Evolutionary conservation across 257 asterid genomes (phyloP), one percentile per base, ranked within the genome.

Genomic region (Solanum rostratum): DNA sequence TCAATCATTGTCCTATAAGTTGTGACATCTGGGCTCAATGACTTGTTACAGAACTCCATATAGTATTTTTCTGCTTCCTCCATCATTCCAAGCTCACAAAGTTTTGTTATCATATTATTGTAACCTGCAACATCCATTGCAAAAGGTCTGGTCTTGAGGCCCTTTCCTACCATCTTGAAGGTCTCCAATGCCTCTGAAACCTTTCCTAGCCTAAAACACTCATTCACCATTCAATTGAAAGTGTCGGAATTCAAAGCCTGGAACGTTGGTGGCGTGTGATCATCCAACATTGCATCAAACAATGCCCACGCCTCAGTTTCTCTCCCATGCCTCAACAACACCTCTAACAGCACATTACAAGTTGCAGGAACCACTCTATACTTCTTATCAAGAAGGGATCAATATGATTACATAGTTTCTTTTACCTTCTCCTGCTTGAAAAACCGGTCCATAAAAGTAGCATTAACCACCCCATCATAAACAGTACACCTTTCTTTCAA

Each of bases 371-470:
- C 98, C 95, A 93, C 92, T 85, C 89, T 87, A 30, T 88, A 92
- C 39, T 91, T 89, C 79, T 93, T 90, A 59, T 88, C 79, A 91
- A 92, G 87, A 88, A 94, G 89, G 82, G 91, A 94, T 88, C 91
- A 89, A 85, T 92, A 96, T 10, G 97, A 90, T 66, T 95, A 94
- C 97, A 95, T 93, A 0, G 97, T 98, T 87, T 93, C 98, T 91
- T 91, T 96, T 5, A 89, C 91, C 78, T 81, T 92, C 24, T 95
- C 98, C 86, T 94, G 94, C 76, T 88, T 90, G 86, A 96, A 94
- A 86, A 92, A 94, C 94, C 97, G 94, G 80, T 96, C 95, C 97
- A 96, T 94, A 87, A 94, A 94, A 0, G 98, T 92, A 0, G 97
- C 97, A 81, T 92, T 96, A 62, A 96, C 97, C 7, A 87, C 93